Conservation (phyloP, 768 basidiomycete species). For the Tulasnella sp. region DNA sequence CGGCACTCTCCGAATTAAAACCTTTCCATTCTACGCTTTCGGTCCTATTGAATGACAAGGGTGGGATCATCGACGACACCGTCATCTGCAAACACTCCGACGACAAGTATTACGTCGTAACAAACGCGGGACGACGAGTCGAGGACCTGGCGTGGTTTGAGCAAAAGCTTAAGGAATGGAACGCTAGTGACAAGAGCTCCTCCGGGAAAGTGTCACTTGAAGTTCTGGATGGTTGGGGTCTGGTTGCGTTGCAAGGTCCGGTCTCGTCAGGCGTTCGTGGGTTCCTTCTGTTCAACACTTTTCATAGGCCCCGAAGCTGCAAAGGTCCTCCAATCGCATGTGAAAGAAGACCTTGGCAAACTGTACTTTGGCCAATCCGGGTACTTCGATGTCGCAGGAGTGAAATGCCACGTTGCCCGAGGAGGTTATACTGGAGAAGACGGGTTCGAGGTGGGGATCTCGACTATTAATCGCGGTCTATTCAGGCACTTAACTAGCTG, state of each 20-base stretch:
- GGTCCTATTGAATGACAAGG: slow-evolving; percentile 78
- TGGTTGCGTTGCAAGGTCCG: slow-evolving; percentile 85
- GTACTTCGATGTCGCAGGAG: slow-evolving; percentile 71
- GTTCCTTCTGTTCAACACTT: background rate
- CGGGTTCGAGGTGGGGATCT: slow-evolving; percentile 75
- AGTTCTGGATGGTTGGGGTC: slow-evolving; percentile 76
- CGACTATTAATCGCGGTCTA: background rate
- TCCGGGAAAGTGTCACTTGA: slow-evolving; percentile 65
- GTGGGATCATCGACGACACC: slow-evolving; percentile 95
- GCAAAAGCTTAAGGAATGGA: slow-evolving; percentile 71
- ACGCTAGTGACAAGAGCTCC: slow-evolving; percentile 45
- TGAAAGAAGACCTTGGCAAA: slow-evolving; percentile 63
- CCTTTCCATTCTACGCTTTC: slow-evolving; percentile 81
- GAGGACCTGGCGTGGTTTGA: slow-evolving; percentile 77
- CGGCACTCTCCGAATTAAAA: slow-evolving; percentile 62
- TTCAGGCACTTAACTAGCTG: background rate
- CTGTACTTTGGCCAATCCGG: slow-evolving; percentile 84
- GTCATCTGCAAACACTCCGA: slow-evolving; percentile 81
- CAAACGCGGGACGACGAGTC: slow-evolving; percentile 84
- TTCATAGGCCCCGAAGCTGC: slow-evolving; percentile 73
- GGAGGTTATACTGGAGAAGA: slow-evolving; percentile 99
- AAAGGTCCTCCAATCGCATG: slow-evolving; percentile 69
- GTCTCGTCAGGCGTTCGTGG: slow-evolving; percentile 12
- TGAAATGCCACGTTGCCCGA: slow-evolving; percentile 81
- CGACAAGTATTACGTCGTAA: slow-evolving; percentile 88